Percentiles rank a stretch among this genome's conserved stretches.
These are phyloP conservation scores for Sherardia arvensis DNA, from an alignment of 257 asterid genomes.

Conservation along the genomic window DNA sequence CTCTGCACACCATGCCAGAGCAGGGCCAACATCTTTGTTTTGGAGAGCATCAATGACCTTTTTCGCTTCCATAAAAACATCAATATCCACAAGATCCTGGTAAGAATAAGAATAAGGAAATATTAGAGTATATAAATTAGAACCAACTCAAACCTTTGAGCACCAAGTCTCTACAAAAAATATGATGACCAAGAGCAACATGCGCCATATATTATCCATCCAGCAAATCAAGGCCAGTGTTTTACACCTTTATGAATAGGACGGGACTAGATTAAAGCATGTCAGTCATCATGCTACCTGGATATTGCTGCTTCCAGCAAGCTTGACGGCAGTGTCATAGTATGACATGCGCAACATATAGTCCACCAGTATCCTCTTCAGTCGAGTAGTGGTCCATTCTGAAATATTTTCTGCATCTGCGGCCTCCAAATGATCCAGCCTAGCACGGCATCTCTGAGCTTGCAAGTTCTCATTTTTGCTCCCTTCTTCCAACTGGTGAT, in stretches of 20 bases:
- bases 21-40: constrained; percentile 81
- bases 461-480: constrained; percentile 72
- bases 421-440: constrained; percentile 82
- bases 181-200: background rate
- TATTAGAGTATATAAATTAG: constrained; percentile 7
- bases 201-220: background rate
- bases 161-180: background rate
- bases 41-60: constrained; percentile 90
- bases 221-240: background rate
- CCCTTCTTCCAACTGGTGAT: constrained; percentile 81
- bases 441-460: constrained; percentile 81
- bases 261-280: background rate
- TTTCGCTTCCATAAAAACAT: constrained; percentile 88
- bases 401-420: constrained; percentile 62
- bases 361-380: constrained; percentile 86
- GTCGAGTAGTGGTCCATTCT: constrained; percentile 59
- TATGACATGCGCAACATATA: constrained; percentile 97
- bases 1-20: constrained; percentile 97
- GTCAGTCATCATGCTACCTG: constrained; percentile 34
- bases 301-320: constrained; percentile 76
- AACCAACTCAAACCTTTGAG: background rate
- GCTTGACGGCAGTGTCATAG: constrained; percentile 75
- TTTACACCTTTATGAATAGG: background rate
- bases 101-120: constrained; percentile 16
- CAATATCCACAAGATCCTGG: constrained; percentile 96